Base-by-base conservation (phyloP, 805 yeast genomes). In the Schwanniomyces sp. region DNA sequence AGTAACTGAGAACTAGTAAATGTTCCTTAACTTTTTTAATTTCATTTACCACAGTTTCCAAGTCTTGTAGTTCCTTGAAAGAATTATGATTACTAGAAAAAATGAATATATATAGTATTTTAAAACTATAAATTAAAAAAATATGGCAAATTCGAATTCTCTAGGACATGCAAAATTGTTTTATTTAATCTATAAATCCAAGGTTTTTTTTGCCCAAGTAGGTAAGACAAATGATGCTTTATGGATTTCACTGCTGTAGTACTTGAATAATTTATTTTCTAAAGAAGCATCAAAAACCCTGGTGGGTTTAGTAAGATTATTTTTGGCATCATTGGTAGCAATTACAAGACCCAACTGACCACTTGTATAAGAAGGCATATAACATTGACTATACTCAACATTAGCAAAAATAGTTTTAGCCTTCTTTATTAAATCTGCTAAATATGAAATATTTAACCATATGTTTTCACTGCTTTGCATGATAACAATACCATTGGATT, bases 351-450 rank as follows among this genome's bases (percentile, higher is more conserved):
- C 96, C 52, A 89, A 76, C 66, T 88, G 96, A 12, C 96, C 96
- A 7, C 92, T 85, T 2, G 96, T 88, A 66, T 89, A 89, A 11
- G 89, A 81, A 34, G 96, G 96, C 66, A 89, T 89, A 56, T 88
- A 85, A 51, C 92, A 85, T 64, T 86, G 88, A 54, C 87, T 78
- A 62, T 86, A 86, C 54, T 77, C 71, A 3, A 84, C 86, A 47
- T 75, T 76, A 11, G 79, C 73, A 62, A 87, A 87, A 2, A 86
- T 88, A 16, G 66, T 60, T 24, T 66, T 58, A 34, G 84, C 84
- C 39, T 77, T 78, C 6, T 61, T 53, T 50, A 78, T 63, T 48
- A 87, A 71, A 11, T 69, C 63, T 46, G 66, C 63, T 38, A 87
- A 66, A 50, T 82, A 79, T 8, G 74, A 63, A 32, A 87, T 62